Conservation (phyloP, 495 filamentous ascomycete genomes). For the Aspergillus egyptiacus region DNA sequence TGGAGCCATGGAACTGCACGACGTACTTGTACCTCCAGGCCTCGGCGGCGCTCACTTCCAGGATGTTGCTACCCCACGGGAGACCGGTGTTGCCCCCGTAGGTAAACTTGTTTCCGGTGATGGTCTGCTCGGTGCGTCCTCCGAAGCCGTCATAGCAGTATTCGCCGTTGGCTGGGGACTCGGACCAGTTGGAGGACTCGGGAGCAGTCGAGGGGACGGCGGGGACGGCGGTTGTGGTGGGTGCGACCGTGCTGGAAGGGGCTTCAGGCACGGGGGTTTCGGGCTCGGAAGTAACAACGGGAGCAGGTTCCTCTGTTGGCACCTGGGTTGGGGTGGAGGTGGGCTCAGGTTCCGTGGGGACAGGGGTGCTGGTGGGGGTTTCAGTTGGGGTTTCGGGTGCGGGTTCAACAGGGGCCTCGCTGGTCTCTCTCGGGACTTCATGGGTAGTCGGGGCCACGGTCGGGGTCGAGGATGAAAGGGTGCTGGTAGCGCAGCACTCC, state of each 20-base stretch:
- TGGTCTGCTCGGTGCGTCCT: slow-evolving; percentile 13
- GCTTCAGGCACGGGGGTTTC: slow-evolving; percentile 12
- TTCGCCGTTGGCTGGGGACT: slow-evolving; percentile 16
- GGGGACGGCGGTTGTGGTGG: slow-evolving; percentile 4
- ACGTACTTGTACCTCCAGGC: slow-evolving; percentile 44
- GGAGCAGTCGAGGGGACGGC: background rate
- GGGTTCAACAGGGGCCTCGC: background rate
- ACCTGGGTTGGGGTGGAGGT: background rate
- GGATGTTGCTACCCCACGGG: slow-evolving; percentile 53
- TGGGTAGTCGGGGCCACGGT: background rate
- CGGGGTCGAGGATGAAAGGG: background rate
- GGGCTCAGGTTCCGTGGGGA: background rate
- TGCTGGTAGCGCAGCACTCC: slow-evolving; percentile 8
- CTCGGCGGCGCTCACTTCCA: slow-evolving; percentile 30
- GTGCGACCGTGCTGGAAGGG: slow-evolving; percentile 13
- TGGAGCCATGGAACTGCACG: slow-evolving; percentile 36
- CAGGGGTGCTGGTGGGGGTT: background rate
- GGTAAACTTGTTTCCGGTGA: slow-evolving; percentile 19
- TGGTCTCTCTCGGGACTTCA: background rate
- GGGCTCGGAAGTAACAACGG: slow-evolving; percentile 5
- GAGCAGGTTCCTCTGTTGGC: background rate
- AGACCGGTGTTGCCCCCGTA: slow-evolving; percentile 45
- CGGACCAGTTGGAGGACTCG: slow-evolving; percentile 24
- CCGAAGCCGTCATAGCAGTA: slow-evolving; percentile 23
- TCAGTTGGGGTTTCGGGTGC: background rate